phyloP scores from a whole-genome alignment of 1,284 basidiomycete genomes.

The Tausonia pullulans region DNA sequence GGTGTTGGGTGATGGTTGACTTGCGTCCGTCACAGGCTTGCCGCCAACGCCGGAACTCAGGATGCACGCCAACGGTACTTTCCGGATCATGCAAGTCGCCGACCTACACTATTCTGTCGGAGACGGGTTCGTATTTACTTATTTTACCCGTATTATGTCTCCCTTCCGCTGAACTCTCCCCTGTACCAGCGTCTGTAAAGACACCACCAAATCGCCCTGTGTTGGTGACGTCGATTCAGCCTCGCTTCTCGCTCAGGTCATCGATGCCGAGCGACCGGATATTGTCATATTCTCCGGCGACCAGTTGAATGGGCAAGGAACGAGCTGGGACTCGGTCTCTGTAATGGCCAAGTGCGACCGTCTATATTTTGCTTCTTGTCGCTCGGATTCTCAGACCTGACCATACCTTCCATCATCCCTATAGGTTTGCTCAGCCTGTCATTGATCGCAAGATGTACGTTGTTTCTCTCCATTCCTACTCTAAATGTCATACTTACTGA shows the following conservation, averaged over 20 bases:
- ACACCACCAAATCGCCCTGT: conserved; percentile 42
- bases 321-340: conserved; percentile 73
- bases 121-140: conserved; percentile 36
- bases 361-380: not conserved
- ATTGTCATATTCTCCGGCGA: conserved; percentile 80
- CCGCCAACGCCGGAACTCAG: conserved; percentile 60
- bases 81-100: conserved; percentile 81
- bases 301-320: conserved; percentile 69
- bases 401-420: not conserved
- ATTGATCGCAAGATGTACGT: conserved; percentile 51
- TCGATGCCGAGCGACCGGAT: conserved; percentile 79
- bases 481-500: not conserved
- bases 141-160: not conserved
- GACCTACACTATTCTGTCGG: conserved; percentile 78
- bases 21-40: conserved; percentile 38
- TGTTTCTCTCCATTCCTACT: not conserved
- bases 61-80: conserved; percentile 68
- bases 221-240: conserved; percentile 62
- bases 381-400: not conserved
- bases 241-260: conserved; percentile 51
- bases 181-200: conserved; percentile 43
- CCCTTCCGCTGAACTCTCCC: not conserved
- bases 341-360: conserved; percentile 57
- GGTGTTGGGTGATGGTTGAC: no score
- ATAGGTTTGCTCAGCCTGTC: conserved; percentile 55